These are phyloP conservation scores for Leccinum subtestaceum DNA, from an alignment of 768 basidiomycete species.

Conservation along the genomic window DNA sequence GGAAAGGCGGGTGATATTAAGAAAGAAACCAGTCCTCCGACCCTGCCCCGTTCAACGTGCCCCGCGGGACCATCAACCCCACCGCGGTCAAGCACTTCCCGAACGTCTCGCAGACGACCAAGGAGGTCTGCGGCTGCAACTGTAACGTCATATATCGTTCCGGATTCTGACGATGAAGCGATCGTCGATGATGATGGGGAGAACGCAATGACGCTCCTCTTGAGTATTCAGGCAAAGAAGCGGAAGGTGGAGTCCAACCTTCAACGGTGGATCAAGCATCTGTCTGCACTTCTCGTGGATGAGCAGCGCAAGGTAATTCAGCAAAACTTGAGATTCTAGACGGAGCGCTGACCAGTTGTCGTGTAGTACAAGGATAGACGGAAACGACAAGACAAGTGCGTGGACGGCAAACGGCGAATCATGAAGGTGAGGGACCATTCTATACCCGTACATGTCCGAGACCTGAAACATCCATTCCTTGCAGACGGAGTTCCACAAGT, in stretches of 20 bases:
- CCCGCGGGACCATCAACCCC: constrained; percentile 15
- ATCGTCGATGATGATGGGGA: constrained; percentile 41
- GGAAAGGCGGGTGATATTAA: constrained; percentile 37
- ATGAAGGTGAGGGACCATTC: constrained; percentile 47
- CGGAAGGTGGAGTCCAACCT: constrained; percentile 43
- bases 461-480: not conserved
- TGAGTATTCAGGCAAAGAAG: constrained; percentile 34
- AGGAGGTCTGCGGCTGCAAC: constrained; percentile 52
- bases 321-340: not conserved
- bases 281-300: constrained; percentile 55
- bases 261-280: constrained; percentile 68
- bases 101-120: constrained; percentile 49
- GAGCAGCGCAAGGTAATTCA: constrained; percentile 67
- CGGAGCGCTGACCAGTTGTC: constrained; percentile 2
- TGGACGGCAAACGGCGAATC: constrained; percentile 49
- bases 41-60: constrained; percentile 25
- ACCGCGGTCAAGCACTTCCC: constrained; percentile 16
- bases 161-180: constrained; percentile 70
- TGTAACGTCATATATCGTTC: constrained; percentile 60
- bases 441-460: not conserved
- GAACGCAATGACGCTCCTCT: constrained; percentile 29
- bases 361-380: constrained; percentile 62
- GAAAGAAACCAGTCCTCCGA: constrained; percentile 38
- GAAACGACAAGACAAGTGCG: constrained; percentile 48
- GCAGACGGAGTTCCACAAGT: constrained; percentile 70